Evolutionary conservation across 1,284 basidiomycete genomes (phyloP).

Genomic region (Sphaerobolus stellatus): DNA sequence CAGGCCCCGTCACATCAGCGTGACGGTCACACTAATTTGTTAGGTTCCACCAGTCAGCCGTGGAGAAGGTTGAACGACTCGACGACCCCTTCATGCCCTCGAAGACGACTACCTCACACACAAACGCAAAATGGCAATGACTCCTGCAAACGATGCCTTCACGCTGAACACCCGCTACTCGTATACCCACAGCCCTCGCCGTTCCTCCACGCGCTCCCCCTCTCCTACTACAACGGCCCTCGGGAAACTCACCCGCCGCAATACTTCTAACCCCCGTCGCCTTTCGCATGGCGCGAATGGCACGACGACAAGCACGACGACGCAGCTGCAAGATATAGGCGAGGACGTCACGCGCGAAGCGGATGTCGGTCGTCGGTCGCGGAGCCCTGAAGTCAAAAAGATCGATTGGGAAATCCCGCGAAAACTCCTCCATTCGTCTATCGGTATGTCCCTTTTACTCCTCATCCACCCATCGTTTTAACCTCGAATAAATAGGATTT

Average conservation of each 20-base stretch:
- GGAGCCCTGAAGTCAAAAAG: constrained; percentile 12
- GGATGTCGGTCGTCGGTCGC: neutral
- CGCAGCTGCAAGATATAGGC: constrained; percentile 8
- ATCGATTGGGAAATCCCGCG: constrained; percentile 86
- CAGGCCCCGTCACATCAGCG: too few relatives aligned
- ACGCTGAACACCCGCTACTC: constrained; percentile 31
- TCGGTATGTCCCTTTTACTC: constrained; percentile 55
- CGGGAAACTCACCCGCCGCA: constrained; percentile 12
- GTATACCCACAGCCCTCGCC: constrained; percentile 5
- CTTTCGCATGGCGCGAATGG: constrained; percentile 4
- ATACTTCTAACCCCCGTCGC: constrained; percentile 6
- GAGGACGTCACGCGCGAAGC: neutral
- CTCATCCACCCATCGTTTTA: constrained; percentile 4
- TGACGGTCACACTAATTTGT: too few relatives aligned
- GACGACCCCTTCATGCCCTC: too few relatives aligned
- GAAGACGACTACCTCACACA: too few relatives aligned
- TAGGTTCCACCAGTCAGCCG: too few relatives aligned
- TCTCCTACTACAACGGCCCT: constrained; percentile 46
- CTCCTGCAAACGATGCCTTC: constrained; percentile 52
- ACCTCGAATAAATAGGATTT: constrained; percentile 58
- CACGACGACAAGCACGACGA: neutral
- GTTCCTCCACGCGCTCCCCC: constrained; percentile 41
- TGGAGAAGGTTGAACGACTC: too few relatives aligned
- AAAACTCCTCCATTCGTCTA: constrained; percentile 88
- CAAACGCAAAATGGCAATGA: constrained; percentile 17